Base-by-base conservation (phyloP, 2,329 filamentous ascomycete species). In the Aspergillus texensis region DNA sequence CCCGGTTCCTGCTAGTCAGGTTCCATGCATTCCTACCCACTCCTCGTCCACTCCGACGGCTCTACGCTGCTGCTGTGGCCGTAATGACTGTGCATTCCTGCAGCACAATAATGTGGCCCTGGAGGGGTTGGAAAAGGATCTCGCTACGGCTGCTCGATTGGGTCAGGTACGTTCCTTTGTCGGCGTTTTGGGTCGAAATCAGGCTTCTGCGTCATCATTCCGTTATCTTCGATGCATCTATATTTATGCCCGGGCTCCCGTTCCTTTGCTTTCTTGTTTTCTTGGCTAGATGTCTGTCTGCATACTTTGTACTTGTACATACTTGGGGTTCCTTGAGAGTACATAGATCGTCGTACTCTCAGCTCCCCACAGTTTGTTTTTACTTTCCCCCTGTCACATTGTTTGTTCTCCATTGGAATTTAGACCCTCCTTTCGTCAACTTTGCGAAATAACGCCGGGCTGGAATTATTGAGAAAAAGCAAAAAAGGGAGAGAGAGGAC, bases 51-150 rank as follows among this genome's bases (percentile, higher is more conserved):
- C 67, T 50, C 68, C 71, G 21, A 66, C 71, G 45, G 67, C 70
- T 46, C 70, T 80, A 56, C 73, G 73, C 61, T 98, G 95, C 84
- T 99, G 94, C 81, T 99, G 94, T 81, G 94, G 93, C 62, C 89
- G 88, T 68, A 76, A 83, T 66, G 89, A 93, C 72, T 98, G 94
- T 79, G 86, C 89, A 70, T 92, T 91, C 75, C 85, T 97, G 66
- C 88, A 87, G 77, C 90, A 94, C 80, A 97, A 94, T 79, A 89
- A 89, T 77, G 84, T 86, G 53, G 84, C 93, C 66, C 84, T 98
- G 54, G 89, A 92, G 70, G 90, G 87, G 65, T 85, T 98, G 68
- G 94, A 98, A 80, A 91, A 90, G 71, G 92, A 97, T 80, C 91
- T 97, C 60, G 89, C 89, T 71, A 92, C 88, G 58, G 95, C 95